Evolutionary conservation across 345 rosid genomes (phyloP).

Genomic region (Litchi chinensis): DNA sequence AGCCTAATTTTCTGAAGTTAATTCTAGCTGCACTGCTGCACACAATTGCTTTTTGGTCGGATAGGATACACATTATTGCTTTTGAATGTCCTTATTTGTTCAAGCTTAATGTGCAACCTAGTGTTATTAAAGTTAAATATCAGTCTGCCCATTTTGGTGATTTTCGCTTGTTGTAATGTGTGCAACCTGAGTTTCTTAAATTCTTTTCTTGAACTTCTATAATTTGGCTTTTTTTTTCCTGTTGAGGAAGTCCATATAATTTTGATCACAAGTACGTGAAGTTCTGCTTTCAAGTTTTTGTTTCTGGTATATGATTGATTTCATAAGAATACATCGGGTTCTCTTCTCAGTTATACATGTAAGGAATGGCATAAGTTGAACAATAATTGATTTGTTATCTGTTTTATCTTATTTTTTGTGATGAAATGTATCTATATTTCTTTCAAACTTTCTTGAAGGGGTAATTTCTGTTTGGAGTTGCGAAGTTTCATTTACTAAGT

Average conservation of each 20-base stretch:
- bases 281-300: not conserved
- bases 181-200: not conserved
- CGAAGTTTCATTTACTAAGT: not conserved
- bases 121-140: not conserved
- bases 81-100: not conserved
- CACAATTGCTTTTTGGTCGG: not conserved
- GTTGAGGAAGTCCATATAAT: conserved; percentile 5
- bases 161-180: not conserved
- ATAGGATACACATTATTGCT: not conserved
- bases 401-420: too few species aligned
- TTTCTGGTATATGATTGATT: not conserved
- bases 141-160: conserved; percentile 5
- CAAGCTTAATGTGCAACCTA: not conserved
- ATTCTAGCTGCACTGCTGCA: not conserved
- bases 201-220: not conserved
- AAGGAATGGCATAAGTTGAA: conserved; percentile 12
- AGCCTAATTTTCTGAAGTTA: conserved; percentile 11
- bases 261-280: not conserved
- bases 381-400: not conserved
- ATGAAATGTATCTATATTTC: not conserved
- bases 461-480: not conserved
- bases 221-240: not conserved
- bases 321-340: not conserved
- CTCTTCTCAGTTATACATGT: not conserved
- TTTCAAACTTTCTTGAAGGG: conserved; percentile 8